These are phyloP conservation scores for Cystobasidium slooffiae DNA, from an alignment of 1,284 basidiomycete species.

Conservation along the genomic window DNA sequence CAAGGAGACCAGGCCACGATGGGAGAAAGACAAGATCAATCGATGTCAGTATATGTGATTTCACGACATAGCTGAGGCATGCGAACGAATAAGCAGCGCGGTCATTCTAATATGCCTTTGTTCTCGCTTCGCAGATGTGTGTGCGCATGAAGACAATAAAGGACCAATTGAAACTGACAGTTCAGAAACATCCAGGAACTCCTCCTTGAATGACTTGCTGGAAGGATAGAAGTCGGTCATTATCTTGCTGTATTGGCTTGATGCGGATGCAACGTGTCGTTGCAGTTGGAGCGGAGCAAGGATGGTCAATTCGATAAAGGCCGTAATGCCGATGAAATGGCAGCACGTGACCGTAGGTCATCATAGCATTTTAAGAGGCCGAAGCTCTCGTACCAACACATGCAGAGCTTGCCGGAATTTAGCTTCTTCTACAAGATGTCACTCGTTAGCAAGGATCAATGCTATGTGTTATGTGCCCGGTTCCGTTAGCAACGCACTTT, in stretches of 20 bases:
- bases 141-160: neutral
- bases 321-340: too few relatives aligned
- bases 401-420: neutral
- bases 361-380: neutral
- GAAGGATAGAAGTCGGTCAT: conserved; percentile 61
- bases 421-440: too few relatives aligned
- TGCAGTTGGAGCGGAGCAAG: neutral
- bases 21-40: too few relatives aligned
- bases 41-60: too few relatives aligned
- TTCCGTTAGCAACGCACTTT: too few relatives aligned
- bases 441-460: too few relatives aligned
- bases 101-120: too few relatives aligned
- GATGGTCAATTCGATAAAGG: neutral
- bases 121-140: too few relatives aligned
- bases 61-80: too few relatives aligned
- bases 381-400: neutral
- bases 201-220: conserved; percentile 68
- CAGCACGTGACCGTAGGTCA: neutral
- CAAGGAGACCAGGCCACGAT: too few relatives aligned
- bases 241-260: neutral
- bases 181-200: conserved; percentile 72
- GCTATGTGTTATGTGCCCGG: too few relatives aligned
- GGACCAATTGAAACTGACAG: conserved; percentile 62
- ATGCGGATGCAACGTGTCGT: neutral
- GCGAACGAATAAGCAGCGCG: too few relatives aligned